phyloP scores from a whole-genome alignment of 139 green algal genomes.

The Marvania coccoides region DNA sequence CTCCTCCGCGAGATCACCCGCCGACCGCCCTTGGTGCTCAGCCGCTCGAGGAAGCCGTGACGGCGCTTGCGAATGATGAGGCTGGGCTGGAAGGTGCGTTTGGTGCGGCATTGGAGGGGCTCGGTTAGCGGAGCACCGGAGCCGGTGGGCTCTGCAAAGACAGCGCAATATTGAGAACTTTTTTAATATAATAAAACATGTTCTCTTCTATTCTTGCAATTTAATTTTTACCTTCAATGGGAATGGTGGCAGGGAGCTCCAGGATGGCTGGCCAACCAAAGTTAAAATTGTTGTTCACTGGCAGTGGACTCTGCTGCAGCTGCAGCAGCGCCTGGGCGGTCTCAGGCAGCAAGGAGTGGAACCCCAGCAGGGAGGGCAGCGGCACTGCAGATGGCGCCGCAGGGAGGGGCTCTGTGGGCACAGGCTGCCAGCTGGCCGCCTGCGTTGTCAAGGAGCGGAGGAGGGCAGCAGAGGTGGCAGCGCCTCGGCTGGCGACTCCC shows the following conservation, averaged over 20 bases:
- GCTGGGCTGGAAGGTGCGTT: constrained; percentile 52
- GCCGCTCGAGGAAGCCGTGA: constrained; percentile 45
- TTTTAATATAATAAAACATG: not conserved
- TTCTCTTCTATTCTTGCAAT: not conserved
- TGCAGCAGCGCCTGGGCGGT: not conserved
- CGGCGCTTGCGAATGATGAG: constrained; percentile 44
- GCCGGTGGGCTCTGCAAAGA: not conserved
- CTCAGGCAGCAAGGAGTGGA: not conserved
- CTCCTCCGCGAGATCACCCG: constrained; percentile 20
- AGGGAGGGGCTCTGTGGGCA: no score
- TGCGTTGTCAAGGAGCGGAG: no score
- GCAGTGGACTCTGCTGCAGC: constrained; percentile 4
- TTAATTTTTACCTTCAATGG: not conserved
- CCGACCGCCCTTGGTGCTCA: constrained; percentile 20
- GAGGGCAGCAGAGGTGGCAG: no score
- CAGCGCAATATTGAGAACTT: not conserved
- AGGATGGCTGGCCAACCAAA: not conserved
- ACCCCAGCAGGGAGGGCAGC: not conserved
- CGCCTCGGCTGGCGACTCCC: no score
- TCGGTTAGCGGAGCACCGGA: not conserved
- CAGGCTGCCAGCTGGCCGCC: no score
- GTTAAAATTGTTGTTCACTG: not conserved
- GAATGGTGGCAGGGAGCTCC: not conserved
- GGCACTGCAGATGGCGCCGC: no score
- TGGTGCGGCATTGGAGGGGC: constrained; percentile 17